Percentiles rank a stretch among this genome's conserved stretches.
Evolutionary conservation across 2,329 filamentous ascomycete genomes (phyloP).

Genomic region (Aspergillus ochraceoroseus): DNA sequence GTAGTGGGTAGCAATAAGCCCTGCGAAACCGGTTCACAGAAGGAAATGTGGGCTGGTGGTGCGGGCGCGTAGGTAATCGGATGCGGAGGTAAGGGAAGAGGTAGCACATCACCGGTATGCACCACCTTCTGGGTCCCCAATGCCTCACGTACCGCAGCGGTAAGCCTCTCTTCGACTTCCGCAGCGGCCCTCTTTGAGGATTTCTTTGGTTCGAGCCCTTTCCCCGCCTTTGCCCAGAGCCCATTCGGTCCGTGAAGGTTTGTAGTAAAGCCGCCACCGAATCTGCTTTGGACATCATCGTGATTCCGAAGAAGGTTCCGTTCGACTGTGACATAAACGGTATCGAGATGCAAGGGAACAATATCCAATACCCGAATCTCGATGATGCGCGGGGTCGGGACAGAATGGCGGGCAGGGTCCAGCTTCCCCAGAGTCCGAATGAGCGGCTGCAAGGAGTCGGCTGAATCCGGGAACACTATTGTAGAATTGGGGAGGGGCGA

Average conservation of each 20-base stretch:
- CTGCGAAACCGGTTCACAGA: conserved; percentile 93
- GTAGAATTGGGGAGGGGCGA: conserved; percentile 67
- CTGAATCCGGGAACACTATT: conserved; percentile 66
- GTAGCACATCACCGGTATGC: conserved; percentile 77
- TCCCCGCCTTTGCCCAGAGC: conserved; percentile 34
- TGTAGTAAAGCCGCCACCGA: conserved; percentile 59
- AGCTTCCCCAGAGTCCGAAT: conserved; percentile 66
- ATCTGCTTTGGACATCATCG: conserved; percentile 76
- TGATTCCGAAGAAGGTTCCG: conserved; percentile 71
- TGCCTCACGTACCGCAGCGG: conserved; percentile 66
- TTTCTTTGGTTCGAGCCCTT: conserved; percentile 29
- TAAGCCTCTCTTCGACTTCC: conserved; percentile 55
- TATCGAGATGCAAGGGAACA: conserved; percentile 71
- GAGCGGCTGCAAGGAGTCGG: conserved; percentile 76
- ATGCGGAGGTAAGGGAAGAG: conserved; percentile 70
- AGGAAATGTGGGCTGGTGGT: conserved; percentile 77
- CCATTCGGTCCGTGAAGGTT: conserved; percentile 39
- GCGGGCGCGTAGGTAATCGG: conserved; percentile 80
- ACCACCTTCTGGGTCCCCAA: conserved; percentile 69
- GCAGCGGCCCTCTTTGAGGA: conserved; percentile 34
- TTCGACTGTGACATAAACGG: conserved; percentile 81
- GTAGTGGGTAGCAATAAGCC: conserved; percentile 72
- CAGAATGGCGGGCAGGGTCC: conserved; percentile 68
- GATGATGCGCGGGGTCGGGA: conserved; percentile 68
- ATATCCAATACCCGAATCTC: conserved; percentile 82